Evolutionary conservation across 2,329 filamentous ascomycete genomes (phyloP), one percentile per base, ranked within the genome.

Genomic region (Tolypocladium inflatum): DNA sequence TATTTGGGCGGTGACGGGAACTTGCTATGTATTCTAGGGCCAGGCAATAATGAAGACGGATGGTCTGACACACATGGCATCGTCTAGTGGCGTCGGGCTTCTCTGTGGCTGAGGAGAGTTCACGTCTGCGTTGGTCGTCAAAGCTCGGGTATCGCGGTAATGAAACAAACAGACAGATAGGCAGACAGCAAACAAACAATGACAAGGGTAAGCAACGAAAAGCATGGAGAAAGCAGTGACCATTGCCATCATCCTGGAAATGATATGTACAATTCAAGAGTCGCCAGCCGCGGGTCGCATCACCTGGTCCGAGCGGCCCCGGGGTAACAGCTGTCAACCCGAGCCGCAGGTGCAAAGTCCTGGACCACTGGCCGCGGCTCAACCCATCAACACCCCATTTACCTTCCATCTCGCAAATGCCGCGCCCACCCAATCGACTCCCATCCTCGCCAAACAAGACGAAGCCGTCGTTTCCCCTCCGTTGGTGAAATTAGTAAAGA

Each of bases 251-350:
- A 61, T 63, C 58, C 59, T 63, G 55, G 30, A 60, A 41, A 60
- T 61, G 58, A 62, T 64, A 63, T 64, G 61, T 66, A 66, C 61
- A 64, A 63, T 58, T 58, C 10, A 43, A 35, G 26, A n/a, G 10
- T 13, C 30, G 9, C 48, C 48, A 13, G 19, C 10, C 8, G 30
- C 30, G 13, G 10, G 30, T 19, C 30, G 19, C 30, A n/a, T n/a
- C n/a, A 21, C 30, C 26, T n/a, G 45, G 17, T n/a, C 17, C n/a
- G 19, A 33, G 45, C 26, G 45, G 26, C 26, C 26, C 17, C 13
- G 10, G 26, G 30, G 17, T 7, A 33, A 26, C 48, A 3, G 48
- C 19, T 15, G 30, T 15, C 30, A 13, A 19, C 48, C 42, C 48
- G 30, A n/a, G 30, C 48, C 30, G 30, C 48, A 30, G 9, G 13